phyloP scores from a whole-genome alignment of 2,329 filamentous ascomycete species.

The Colletotrichum chlorophyti region DNA sequence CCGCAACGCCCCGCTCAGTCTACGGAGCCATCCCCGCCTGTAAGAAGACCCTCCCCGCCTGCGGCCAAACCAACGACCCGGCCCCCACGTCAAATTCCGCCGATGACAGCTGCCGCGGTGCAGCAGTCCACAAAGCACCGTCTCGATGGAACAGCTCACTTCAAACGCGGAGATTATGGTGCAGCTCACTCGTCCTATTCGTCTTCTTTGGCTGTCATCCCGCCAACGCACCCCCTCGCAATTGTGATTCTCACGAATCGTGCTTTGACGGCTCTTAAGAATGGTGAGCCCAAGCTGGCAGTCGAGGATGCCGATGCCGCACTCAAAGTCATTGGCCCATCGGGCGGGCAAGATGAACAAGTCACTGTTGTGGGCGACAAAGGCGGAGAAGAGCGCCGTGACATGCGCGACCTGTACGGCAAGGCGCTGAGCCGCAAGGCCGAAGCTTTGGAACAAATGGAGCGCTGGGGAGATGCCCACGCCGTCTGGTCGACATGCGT shows the following conservation, averaged over 20 bases:
- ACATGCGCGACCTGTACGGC: conserved; percentile 92
- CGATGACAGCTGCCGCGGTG: conserved; percentile 72
- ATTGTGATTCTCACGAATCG: conserved; percentile 94
- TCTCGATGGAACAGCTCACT: conserved; percentile 82
- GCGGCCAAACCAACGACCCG: conserved; percentile 49
- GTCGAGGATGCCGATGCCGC: conserved; percentile 85
- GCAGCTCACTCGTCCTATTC: conserved; percentile 85
- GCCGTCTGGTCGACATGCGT: conserved; percentile 83
- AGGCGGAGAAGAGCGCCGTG: conserved; percentile 69
- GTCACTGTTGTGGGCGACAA: conserved; percentile 71
- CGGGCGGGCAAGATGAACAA: conserved; percentile 79
- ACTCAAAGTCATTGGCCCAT: conserved; percentile 78
- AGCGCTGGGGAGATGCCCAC: conserved; percentile 88
- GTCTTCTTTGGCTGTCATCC: conserved; percentile 76
- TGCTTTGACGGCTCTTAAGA: conserved; percentile 88
- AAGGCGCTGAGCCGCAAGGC: conserved; percentile 95
- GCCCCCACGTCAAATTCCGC: conserved; percentile 67
- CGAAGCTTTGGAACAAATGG: conserved; percentile 93
- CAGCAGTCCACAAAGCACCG: conserved; percentile 81
- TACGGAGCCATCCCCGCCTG: conserved; percentile 40
- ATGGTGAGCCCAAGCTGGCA: conserved; percentile 87
- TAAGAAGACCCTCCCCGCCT: conserved; percentile 41
- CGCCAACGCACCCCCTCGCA: conserved; percentile 78
- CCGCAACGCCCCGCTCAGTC: conserved; percentile 47
- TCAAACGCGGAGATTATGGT: conserved; percentile 93